phyloP scores from a whole-genome alignment of 352 stramenopile genomes.

The Phytophthora litchii region DNA sequence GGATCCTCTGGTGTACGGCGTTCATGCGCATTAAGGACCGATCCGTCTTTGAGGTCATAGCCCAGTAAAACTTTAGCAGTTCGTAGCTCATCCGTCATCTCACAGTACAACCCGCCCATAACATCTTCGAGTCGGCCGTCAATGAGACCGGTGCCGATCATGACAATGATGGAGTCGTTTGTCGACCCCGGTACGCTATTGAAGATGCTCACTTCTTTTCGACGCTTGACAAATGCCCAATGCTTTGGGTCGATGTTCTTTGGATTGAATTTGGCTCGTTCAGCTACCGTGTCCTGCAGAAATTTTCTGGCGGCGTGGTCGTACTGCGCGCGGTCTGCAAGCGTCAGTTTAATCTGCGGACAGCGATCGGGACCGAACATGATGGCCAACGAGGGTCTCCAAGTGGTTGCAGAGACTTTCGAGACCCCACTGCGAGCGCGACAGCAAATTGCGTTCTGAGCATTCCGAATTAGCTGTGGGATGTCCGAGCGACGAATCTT shows the following conservation, averaged over 20 bases:
- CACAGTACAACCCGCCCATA: slow-evolving; percentile 53
- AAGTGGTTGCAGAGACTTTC: not conserved
- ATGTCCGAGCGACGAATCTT: slow-evolving; percentile 8
- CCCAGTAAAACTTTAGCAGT: slow-evolving; percentile 43
- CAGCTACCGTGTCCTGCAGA: slow-evolving; percentile 30
- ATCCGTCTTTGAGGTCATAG: slow-evolving; percentile 40
- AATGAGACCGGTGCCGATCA: slow-evolving; percentile 40
- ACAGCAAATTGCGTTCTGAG: slow-evolving; percentile 26
- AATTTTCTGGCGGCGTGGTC: slow-evolving; percentile 33
- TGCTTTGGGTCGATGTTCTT: slow-evolving; percentile 36
- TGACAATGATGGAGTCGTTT: slow-evolving; percentile 35
- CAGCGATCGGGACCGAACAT: slow-evolving; percentile 30
- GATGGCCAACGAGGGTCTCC: not conserved
- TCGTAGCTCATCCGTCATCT: slow-evolving; percentile 46
- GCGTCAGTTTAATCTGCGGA: slow-evolving; percentile 35
- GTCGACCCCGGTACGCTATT: slow-evolving; percentile 34
- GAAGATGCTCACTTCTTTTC: slow-evolving; percentile 41
- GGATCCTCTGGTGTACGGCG: slow-evolving; percentile 34
- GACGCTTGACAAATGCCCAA: slow-evolving; percentile 40
- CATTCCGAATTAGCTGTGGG: slow-evolving; percentile 7
- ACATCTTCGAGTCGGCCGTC: slow-evolving; percentile 37
- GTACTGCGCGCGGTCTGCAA: slow-evolving; percentile 28
- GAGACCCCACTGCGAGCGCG: not conserved
- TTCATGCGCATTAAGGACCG: slow-evolving; percentile 40
- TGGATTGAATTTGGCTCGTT: slow-evolving; percentile 34